These are phyloP conservation scores for Paramarasmius palmivorus DNA, from an alignment of 1,284 basidiomycete species.

Conservation along the genomic window DNA sequence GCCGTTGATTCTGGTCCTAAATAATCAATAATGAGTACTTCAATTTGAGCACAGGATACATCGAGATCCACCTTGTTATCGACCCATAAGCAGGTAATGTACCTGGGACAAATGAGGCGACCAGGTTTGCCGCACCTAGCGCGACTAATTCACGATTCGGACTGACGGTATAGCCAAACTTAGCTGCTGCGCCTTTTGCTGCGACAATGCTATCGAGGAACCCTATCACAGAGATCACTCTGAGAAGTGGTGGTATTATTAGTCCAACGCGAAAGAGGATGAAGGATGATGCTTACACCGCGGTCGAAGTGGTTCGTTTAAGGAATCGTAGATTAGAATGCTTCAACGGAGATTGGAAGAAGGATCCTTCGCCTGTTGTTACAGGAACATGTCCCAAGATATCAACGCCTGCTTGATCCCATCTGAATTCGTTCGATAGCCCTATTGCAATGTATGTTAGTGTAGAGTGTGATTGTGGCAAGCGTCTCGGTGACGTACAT, in stretches of 20 bases:
- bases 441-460: conserved; percentile 42
- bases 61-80: conserved; percentile 65
- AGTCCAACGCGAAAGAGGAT: not conserved
- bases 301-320: conserved; percentile 74
- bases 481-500: conserved; percentile 45
- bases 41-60: conserved; percentile 4
- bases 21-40: conserved; percentile 1
- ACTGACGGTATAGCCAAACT: conserved; percentile 85
- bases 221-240: conserved; percentile 75
- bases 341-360: conserved; percentile 69
- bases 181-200: conserved; percentile 83
- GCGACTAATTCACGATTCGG: conserved; percentile 92
- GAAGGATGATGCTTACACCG: conserved; percentile 53
- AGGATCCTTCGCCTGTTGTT: conserved; percentile 50
- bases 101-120: conserved; percentile 79
- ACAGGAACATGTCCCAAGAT: conserved; percentile 80
- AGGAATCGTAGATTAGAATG: conserved; percentile 63
- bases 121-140: conserved; percentile 81
- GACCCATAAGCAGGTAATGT: conserved; percentile 88
- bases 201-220: conserved; percentile 84
- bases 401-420: conserved; percentile 79
- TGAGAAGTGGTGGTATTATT: conserved; percentile 25
- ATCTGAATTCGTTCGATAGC: conserved; percentile 67
- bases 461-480: not conserved
- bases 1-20: conserved; percentile 83